phyloP scores from a whole-genome alignment of 176 grass and related monocot genomes.

The Poa pratensis region DNA sequence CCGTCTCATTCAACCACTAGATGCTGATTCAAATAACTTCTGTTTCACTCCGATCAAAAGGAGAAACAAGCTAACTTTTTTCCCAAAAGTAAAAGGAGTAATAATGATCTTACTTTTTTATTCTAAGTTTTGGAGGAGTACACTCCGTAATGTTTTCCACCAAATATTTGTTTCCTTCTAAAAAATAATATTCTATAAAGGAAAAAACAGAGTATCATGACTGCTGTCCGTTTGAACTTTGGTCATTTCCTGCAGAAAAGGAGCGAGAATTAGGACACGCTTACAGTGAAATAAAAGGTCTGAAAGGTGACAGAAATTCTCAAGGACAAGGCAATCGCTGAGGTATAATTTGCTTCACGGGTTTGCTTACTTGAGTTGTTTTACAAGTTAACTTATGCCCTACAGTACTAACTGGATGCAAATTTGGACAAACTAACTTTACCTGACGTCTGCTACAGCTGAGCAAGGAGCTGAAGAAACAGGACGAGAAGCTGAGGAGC shows the following conservation, averaged over 20 bases:
- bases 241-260: slow-evolving; percentile 62
- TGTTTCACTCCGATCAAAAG: slow-evolving; percentile 11
- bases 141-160: background rate
- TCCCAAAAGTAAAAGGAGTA: slow-evolving; percentile 18
- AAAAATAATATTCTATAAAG: background rate
- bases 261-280: slow-evolving; percentile 77
- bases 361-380: slow-evolving; percentile 31
- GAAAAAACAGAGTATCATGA: background rate
- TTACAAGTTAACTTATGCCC: slow-evolving; percentile 32
- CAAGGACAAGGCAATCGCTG: slow-evolving; percentile 82
- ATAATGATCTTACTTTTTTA: background rate
- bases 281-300: slow-evolving; percentile 74
- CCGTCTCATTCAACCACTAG: slow-evolving; percentile 31
- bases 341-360: slow-evolving; percentile 67
- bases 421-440: background rate
- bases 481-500: slow-evolving; percentile 69
- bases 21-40: slow-evolving; percentile 40
- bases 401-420: background rate
- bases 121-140: background rate
- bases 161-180: background rate
- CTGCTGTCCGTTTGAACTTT: slow-evolving; percentile 4
- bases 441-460: slow-evolving; percentile 56
- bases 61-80: background rate
- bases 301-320: slow-evolving; percentile 69
- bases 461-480: slow-evolving; percentile 79